Percentiles rank a stretch among this genome's conserved stretches.
These are phyloP conservation scores for Eucalyptus sp. DNA, from an alignment of 345 rosid genomes.

Conservation along the genomic window DNA sequence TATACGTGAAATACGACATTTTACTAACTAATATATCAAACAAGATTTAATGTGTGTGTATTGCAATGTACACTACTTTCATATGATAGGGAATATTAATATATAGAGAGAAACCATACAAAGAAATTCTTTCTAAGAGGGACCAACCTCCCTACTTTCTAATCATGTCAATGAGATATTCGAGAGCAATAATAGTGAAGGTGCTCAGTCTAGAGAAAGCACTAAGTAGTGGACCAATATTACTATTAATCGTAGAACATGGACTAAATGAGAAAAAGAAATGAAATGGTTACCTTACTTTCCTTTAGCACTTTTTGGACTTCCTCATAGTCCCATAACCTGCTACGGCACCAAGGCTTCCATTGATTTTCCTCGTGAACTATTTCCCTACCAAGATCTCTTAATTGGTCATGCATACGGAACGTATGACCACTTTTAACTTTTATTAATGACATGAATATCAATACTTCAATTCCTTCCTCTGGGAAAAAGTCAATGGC, in stretches of 20 bases:
- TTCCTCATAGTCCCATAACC: not conserved
- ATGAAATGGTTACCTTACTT: rapidly evolving
- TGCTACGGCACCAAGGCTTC: rapidly evolving
- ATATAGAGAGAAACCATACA: too few species aligned
- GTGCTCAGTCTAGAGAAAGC: rapidly evolving
- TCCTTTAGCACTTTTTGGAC: rapidly evolving
- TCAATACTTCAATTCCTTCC: not conserved
- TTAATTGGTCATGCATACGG: not conserved
- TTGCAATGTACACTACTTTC: too few species aligned
- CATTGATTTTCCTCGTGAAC: rapidly evolving
- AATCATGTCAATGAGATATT: too few species aligned
- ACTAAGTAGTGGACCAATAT: not conserved
- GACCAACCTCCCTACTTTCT: too few species aligned
- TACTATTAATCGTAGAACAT: not conserved
- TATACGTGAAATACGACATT: too few species aligned
- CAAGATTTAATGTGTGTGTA: too few species aligned
- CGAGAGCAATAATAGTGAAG: too few species aligned
- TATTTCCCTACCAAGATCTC: not conserved
- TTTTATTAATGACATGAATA: not conserved
- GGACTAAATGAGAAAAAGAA: not conserved
- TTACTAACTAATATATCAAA: too few species aligned
- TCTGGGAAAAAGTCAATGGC: rapidly evolving
- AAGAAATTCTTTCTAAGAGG: too few species aligned
- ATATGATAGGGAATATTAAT: too few species aligned
- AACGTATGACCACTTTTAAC: not conserved